A percentile compares a stretch with the other conserved stretches of the same genome.
Conservation (phyloP, 352 stramenopile species). For the Pythium scleroteichum region DNA sequence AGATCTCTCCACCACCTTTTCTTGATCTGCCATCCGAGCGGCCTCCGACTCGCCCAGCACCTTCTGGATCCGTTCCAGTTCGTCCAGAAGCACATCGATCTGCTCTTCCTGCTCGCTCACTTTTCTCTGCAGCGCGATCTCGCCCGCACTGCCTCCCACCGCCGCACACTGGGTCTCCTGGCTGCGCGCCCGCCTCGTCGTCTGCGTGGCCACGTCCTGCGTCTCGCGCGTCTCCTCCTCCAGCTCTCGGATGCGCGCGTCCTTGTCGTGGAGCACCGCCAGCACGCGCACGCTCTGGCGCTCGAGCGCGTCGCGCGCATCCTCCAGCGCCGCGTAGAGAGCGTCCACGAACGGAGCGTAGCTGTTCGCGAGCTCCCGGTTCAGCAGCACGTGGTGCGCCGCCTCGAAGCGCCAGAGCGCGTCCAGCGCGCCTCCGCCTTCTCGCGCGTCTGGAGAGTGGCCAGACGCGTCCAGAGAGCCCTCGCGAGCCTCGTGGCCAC, state of each 20-base stretch:
- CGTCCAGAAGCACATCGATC: slow-evolving; percentile 37
- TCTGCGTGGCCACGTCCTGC: not conserved
- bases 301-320: slow-evolving; percentile 15
- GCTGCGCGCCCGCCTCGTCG: not conserved
- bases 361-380: slow-evolving; percentile 13
- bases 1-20: no score
- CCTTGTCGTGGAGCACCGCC: slow-evolving; percentile 31
- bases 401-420: slow-evolving; percentile 25
- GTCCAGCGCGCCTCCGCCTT: slow-evolving; percentile 20
- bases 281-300: slow-evolving; percentile 29
- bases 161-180: slow-evolving; percentile 12
- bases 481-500: not conserved
- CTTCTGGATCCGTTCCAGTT: slow-evolving; percentile 26
- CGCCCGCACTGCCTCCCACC: not conserved
- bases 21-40: not conserved
- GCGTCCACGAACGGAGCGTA: slow-evolving; percentile 24
- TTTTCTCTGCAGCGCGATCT: not conserved
- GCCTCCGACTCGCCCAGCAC: slow-evolving; percentile 4
- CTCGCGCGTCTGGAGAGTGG: not conserved
- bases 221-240: not conserved
- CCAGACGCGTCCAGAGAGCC: not conserved
- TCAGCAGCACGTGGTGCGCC: slow-evolving; percentile 21
- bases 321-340: slow-evolving; percentile 19
- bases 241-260: slow-evolving; percentile 28
- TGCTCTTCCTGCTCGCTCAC: slow-evolving; percentile 30